Base-by-base conservation (phyloP, 371 early-diverging fungal species). In the Rhizomucor pusillus region DNA sequence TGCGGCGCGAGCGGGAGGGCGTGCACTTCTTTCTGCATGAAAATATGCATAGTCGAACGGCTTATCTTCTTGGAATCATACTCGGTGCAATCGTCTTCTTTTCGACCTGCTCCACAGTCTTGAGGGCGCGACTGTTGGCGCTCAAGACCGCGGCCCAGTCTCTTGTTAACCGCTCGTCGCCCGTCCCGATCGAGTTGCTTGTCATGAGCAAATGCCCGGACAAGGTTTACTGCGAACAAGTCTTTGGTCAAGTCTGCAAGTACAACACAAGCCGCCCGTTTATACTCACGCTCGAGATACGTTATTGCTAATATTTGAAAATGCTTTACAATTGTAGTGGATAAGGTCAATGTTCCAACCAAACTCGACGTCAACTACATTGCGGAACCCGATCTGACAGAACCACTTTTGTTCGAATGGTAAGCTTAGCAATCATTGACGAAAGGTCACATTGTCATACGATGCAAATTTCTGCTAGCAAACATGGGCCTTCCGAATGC, bases 201-300 rank as follows among this genome's bases (percentile, higher is more conserved):
- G 81, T 80, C 40, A 80, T 80, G 81, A 71, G 72, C 41, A 63
- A 69, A 43, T 80, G 78, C 43, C 81, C 81, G 1, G 78, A 80
- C 50, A 69, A 69, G 29, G 59, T 69, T 11, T 49, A 55, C 23
- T 80, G 81, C 44, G 81, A 80, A 39, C 7, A 52, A 4, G 60
- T 65, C 20, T 69, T 77, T 50, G 59, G 52, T 9, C 22, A 65
- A 52, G 77, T 80, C 36, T 71, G 80, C 75, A 64, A 56, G 73
- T 66, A 13, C 16, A 23, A n/a, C 16, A 47, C 49, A 16, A 48
- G n/a, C 12, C 23, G 1, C 9, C n/a, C n/a, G 11, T n/a, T 5
- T 16, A 18, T 13, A 1, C 34, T 35, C n/a, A 9, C 37, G 9
- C 37, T n/a, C n/a, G n/a, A n/a, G n/a, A n/a, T n/a, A n/a, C n/a